Conservation (phyloP, 2,329 filamentous ascomycete genomes). For the Aspergillus sp. region DNA sequence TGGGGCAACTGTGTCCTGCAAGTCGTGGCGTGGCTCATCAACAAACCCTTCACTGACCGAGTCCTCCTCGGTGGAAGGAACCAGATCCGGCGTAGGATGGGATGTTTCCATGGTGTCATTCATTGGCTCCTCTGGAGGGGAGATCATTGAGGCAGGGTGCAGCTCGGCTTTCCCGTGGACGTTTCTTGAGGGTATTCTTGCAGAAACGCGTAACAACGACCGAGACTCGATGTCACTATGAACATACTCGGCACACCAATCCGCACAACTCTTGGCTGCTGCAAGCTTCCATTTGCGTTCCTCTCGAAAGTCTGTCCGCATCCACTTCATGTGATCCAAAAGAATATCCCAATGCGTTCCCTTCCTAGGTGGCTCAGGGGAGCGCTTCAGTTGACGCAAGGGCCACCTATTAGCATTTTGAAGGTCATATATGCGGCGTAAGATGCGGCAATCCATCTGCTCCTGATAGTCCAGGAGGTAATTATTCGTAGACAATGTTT, state of each 20-base stretch:
- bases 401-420: conserved; percentile 95
- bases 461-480: conserved; percentile 83
- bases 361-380: conserved; percentile 76
- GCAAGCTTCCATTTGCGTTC: conserved; percentile 93
- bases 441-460: conserved; percentile 81
- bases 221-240: conserved; percentile 66
- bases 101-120: conserved; percentile 37
- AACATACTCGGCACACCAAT: conserved; percentile 83
- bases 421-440: conserved; percentile 85
- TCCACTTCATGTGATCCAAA: conserved; percentile 93
- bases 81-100: conserved; percentile 69
- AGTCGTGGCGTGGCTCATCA: conserved; percentile 50
- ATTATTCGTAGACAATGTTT: conserved; percentile 85
- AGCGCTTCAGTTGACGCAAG: conserved; percentile 83
- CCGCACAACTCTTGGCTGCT: conserved; percentile 76
- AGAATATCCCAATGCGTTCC: conserved; percentile 84
- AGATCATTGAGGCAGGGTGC: conserved; percentile 33
- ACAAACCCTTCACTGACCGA: conserved; percentile 53
- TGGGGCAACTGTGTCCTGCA: conserved; percentile 59
- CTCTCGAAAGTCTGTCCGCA: conserved; percentile 93
- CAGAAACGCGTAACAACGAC: conserved; percentile 68
- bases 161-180: conserved; percentile 28
- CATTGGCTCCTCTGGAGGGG: conserved; percentile 38
- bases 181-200: conserved; percentile 41
- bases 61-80: conserved; percentile 67